These are phyloP conservation scores for Apiospora aurea DNA, from an alignment of 2,329 filamentous ascomycete species.

Conservation along the genomic window DNA sequence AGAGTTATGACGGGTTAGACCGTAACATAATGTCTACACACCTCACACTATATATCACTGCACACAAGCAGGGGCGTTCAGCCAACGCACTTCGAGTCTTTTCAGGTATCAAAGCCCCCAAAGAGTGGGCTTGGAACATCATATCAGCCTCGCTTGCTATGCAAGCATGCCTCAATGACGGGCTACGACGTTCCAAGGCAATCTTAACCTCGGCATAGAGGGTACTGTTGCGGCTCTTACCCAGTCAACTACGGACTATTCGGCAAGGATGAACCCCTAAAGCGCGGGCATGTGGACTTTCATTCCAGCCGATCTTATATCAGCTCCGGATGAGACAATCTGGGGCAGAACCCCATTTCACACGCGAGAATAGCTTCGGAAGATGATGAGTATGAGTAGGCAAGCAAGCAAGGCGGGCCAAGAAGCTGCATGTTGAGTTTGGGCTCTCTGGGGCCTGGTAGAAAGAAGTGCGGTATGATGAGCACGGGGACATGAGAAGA, in stretches of 20 bases:
- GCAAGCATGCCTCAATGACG: not conserved
- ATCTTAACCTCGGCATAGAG: not conserved
- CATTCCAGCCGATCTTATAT: no score
- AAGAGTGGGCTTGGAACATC: not conserved
- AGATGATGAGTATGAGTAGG: not conserved
- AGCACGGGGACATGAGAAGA: constrained; percentile 5
- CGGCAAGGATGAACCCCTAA: not conserved
- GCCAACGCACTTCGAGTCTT: not conserved
- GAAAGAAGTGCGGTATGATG: not conserved
- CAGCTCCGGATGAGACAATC: not conserved
- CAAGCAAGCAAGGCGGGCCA: not conserved
- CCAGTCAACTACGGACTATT: not conserved
- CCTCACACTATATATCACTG: constrained; percentile 18
- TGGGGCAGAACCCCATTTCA: not conserved
- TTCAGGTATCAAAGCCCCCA: not conserved
- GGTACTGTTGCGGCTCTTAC: not conserved
- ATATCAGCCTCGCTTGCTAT: not conserved
- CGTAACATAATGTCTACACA: constrained; percentile 25
- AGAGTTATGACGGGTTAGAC: constrained; percentile 16
- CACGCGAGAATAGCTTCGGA: not conserved
- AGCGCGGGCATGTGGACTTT: not conserved
- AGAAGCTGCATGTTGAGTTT: not conserved
- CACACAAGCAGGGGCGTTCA: not conserved
- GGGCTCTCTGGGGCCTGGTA: not conserved
- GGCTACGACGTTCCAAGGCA: not conserved